A percentile compares a stretch with the other conserved stretches of the same genome.
phyloP scores from a whole-genome alignment of 1,139 yeast genomes.

The Suhomyces atakaporum region DNA sequence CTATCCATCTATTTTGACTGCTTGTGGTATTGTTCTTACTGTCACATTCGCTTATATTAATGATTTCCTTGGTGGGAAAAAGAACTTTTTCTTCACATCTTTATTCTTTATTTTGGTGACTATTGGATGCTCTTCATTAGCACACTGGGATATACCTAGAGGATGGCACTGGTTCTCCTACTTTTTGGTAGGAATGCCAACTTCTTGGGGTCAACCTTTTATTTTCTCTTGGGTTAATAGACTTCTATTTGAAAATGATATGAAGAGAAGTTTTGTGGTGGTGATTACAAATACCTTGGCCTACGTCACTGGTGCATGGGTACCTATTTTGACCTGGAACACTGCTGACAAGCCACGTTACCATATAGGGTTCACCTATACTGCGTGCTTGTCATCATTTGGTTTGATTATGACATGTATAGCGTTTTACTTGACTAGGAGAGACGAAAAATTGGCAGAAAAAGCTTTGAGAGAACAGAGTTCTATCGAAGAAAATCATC shows the following conservation, averaged over 20 bases:
- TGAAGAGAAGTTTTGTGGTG: slow-evolving; percentile 52
- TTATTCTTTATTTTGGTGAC: slow-evolving; percentile 37
- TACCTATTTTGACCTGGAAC: slow-evolving; percentile 32
- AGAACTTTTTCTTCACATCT: slow-evolving; percentile 39
- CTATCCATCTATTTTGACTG: slow-evolving; percentile 51
- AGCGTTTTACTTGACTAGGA: slow-evolving; percentile 14
- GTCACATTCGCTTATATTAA: slow-evolving; percentile 41
- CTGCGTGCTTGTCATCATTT: slow-evolving; percentile 42
- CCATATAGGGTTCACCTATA: slow-evolving; percentile 52
- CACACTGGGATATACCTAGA: slow-evolving; percentile 48
- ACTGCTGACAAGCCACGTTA: slow-evolving; percentile 52
- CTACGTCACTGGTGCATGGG: slow-evolving; percentile 53
- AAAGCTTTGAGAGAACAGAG: background rate
- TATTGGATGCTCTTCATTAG: slow-evolving; percentile 45
- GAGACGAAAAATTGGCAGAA: slow-evolving; percentile 11
- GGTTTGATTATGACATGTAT: slow-evolving; percentile 41
- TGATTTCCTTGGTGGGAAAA: slow-evolving; percentile 46
- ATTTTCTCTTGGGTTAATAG: slow-evolving; percentile 61
- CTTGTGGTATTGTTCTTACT: slow-evolving; percentile 45
- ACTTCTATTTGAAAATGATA: slow-evolving; percentile 44
- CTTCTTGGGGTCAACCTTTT: slow-evolving; percentile 41
- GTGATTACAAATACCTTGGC: slow-evolving; percentile 54
- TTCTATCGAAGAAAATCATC: background rate
- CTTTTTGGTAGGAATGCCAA: slow-evolving; percentile 18
- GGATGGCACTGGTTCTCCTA: slow-evolving; percentile 24